Conservation (phyloP, 306 rosid genomes). For the Cercis canadensis region DNA sequence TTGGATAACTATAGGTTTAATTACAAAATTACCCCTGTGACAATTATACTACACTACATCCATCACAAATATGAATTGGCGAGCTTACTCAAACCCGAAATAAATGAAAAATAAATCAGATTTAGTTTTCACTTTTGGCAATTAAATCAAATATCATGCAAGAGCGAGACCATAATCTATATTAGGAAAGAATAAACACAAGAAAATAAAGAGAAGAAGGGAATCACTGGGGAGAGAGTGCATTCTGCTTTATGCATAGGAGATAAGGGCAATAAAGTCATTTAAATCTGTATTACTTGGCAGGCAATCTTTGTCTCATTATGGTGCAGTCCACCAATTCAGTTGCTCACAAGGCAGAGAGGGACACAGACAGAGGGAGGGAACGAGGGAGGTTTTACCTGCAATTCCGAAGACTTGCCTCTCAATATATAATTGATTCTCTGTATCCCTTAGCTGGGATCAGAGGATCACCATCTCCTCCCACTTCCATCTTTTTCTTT, state of each 20-base stretch:
- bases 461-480: slow-evolving; percentile 47
- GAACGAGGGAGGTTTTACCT: slow-evolving; percentile 24
- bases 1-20: no score
- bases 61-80: no score
- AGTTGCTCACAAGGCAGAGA: slow-evolving; percentile 30
- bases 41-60: no score
- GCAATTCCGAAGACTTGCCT: slow-evolving; percentile 32
- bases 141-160: no score
- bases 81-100: no score
- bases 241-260: no score
- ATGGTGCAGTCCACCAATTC: background rate
- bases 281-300: background rate
- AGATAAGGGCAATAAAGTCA: slow-evolving; percentile 36
- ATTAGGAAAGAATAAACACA: background rate
- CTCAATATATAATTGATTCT: slow-evolving; percentile 42
- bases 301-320: slow-evolving; percentile 43
- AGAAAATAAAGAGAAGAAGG: background rate
- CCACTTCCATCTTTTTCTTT: background rate
- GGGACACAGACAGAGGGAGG: background rate
- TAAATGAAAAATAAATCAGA: no score
- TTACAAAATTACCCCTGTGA: no score
- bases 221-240: background rate
- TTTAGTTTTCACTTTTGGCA: no score
- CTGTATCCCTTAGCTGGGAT: slow-evolving; percentile 58
- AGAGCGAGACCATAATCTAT: background rate